Evolutionary conservation across 495 filamentous ascomycete species (phyloP).

Genomic region (Tetracladium setigerum): DNA sequence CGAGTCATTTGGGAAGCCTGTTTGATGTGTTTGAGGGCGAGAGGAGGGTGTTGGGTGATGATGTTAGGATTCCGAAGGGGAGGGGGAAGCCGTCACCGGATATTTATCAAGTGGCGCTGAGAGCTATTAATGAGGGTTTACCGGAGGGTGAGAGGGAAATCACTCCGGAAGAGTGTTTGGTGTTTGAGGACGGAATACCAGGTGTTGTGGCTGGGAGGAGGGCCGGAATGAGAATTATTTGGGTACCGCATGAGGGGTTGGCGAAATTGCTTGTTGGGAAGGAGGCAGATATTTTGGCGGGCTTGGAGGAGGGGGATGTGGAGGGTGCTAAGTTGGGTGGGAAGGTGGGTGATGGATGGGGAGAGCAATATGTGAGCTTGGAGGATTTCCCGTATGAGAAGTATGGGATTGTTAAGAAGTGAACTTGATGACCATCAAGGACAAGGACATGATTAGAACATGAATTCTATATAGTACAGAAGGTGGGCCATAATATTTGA

Average conservation of each 20-base stretch:
- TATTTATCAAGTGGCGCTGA: conserved; percentile 83
- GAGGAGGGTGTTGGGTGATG: conserved; percentile 76
- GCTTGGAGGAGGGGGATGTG: conserved; percentile 41
- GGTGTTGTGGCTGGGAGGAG: conserved; percentile 86
- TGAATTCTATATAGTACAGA: too few species aligned
- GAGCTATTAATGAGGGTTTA: conserved; percentile 72
- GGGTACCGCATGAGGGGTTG: conserved; percentile 81
- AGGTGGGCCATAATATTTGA: too few species aligned
- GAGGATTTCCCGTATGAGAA: conserved; percentile 64
- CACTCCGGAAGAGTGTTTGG: conserved; percentile 77
- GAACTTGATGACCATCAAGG: too few species aligned
- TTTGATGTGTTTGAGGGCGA: conserved; percentile 63
- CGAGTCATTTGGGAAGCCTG: conserved; percentile 58
- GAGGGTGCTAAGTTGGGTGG: conserved; percentile 42
- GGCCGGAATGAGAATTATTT: conserved; percentile 91
- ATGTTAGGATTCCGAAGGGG: conserved; percentile 68
- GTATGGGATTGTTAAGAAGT: conserved; percentile 51
- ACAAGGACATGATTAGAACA: not conserved
- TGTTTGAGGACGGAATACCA: conserved; percentile 91
- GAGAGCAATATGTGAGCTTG: conserved; percentile 50
- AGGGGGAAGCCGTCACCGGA: conserved; percentile 90
- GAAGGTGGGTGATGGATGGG: conserved; percentile 67
- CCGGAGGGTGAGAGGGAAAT: conserved; percentile 59
- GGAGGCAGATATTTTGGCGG: conserved; percentile 81
- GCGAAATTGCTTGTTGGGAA: conserved; percentile 64